Evolutionary conservation across 306 rosid species (phyloP).

Genomic region (Gillenia trifoliata): DNA sequence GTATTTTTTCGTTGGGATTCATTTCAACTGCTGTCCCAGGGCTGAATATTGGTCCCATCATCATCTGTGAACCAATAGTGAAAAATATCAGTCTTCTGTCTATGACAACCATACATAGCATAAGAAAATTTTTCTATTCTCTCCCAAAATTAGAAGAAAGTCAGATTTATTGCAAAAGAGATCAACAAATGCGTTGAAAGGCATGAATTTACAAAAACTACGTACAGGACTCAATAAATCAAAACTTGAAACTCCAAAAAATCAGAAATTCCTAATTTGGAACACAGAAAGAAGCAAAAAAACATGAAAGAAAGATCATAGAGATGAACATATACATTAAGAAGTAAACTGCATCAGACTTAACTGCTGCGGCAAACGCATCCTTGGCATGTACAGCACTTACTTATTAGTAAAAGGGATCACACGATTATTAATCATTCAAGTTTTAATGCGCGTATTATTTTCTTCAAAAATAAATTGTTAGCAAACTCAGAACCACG

Average conservation of each 20-base stretch:
- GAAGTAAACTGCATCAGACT: neutral
- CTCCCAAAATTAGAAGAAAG: neutral
- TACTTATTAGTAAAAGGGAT: neutral
- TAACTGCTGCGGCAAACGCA: neutral
- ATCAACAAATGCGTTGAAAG: neutral
- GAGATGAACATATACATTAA: neutral
- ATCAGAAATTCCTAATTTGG: neutral
- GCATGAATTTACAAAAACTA: neutral
- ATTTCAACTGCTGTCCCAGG: constrained; percentile 6
- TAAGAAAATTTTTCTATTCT: neutral
- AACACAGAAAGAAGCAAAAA: neutral
- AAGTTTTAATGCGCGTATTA: neutral
- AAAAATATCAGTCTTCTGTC: neutral
- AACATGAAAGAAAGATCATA: neutral
- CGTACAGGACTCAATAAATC: neutral
- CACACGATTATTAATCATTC: neutral
- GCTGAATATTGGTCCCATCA: neutral
- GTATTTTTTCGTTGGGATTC: neutral
- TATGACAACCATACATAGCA: neutral
- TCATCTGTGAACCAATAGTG: neutral
- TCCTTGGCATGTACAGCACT: neutral
- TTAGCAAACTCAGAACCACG: neutral
- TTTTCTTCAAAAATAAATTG: neutral
- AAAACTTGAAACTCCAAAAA: neutral
- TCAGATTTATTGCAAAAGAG: neutral